Evolutionary conservation across 2,329 filamentous ascomycete species (phyloP).

Genomic region (Exophiala sp.): DNA sequence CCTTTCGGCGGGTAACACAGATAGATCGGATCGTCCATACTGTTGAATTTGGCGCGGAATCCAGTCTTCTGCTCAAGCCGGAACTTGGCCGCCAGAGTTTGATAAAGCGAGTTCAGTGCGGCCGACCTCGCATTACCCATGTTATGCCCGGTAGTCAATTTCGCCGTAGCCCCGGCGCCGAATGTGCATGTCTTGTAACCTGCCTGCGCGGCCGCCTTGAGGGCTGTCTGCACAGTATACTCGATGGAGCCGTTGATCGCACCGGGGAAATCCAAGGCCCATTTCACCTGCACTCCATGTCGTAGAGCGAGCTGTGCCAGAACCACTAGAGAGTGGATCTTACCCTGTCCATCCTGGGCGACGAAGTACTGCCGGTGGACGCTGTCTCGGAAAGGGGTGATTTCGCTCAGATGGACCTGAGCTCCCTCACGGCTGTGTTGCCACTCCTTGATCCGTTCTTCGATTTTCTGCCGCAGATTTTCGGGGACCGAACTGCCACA

Average conservation of each 20-base stretch:
- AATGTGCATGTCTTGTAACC: constrained; percentile 71
- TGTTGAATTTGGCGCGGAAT: constrained; percentile 76
- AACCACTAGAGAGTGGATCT: constrained; percentile 68
- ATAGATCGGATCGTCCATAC: constrained; percentile 67
- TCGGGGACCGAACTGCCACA: constrained; percentile 58
- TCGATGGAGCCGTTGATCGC: constrained; percentile 82
- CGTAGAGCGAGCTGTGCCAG: constrained; percentile 72
- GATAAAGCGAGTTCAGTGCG: constrained; percentile 67
- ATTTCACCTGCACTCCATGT: constrained; percentile 91
- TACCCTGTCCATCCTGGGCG: constrained; percentile 65
- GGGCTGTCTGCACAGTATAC: constrained; percentile 66
- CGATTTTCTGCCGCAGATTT: constrained; percentile 62
- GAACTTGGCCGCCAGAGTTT: constrained; percentile 64
- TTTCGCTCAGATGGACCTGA: constrained; percentile 85
- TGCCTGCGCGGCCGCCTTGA: constrained; percentile 54
- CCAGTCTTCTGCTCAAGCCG: constrained; percentile 68
- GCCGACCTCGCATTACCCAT: constrained; percentile 65
- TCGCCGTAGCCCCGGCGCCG: constrained; percentile 70
- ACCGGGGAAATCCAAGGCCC: constrained; percentile 86
- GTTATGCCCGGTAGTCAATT: constrained; percentile 72
- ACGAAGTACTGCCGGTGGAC: constrained; percentile 82
- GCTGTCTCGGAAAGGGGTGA: constrained; percentile 79
- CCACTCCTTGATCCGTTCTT: constrained; percentile 73
- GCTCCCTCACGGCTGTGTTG: constrained; percentile 70
- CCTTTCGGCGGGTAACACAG: constrained; percentile 76